phyloP scores from a whole-genome alignment of 257 asterid genomes.

The Cruciata laevipes region DNA sequence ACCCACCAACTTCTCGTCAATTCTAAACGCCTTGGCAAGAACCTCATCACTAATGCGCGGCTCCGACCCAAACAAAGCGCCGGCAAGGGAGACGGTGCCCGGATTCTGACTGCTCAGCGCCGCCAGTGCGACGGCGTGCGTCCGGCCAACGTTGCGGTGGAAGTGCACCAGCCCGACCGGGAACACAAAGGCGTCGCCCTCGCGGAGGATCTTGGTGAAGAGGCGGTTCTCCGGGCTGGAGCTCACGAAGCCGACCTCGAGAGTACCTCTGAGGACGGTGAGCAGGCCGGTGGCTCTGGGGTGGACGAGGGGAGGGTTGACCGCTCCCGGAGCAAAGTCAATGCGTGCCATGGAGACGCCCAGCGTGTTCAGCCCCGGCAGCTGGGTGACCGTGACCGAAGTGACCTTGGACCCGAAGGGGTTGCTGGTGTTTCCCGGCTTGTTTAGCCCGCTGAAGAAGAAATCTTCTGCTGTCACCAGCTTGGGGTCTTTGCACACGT shows the following conservation, averaged over 20 bases:
- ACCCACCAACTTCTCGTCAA: neutral
- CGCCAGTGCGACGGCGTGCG: conserved; percentile 8
- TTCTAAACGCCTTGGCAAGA: conserved; percentile 9
- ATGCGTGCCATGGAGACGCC: conserved; percentile 4
- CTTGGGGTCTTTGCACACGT: conserved; percentile 7
- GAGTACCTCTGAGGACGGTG: conserved; percentile 10
- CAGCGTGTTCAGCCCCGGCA: conserved; percentile 7
- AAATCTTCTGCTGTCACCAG: conserved; percentile 7
- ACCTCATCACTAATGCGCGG: conserved; percentile 1
- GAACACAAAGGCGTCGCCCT: conserved; percentile 9
- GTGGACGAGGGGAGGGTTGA: conserved; percentile 5
- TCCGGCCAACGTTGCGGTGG: conserved; percentile 11
- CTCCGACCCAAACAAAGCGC: conserved; percentile 5
- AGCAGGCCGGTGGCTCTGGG: conserved; percentile 8
- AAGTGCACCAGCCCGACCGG: conserved; percentile 10
- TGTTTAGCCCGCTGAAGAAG: conserved; percentile 9
- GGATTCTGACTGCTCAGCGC: conserved; percentile 11
- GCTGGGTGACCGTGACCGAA: neutral
- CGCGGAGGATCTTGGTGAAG: conserved; percentile 8
- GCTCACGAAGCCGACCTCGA: conserved; percentile 8
- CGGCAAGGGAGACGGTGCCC: neutral
- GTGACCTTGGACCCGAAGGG: conserved; percentile 6
- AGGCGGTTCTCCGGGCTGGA: conserved; percentile 9
- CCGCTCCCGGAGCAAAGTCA: conserved; percentile 1
- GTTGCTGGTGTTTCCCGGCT: conserved; percentile 9